Percentiles rank a stretch among this genome's conserved stretches.
phyloP scores from a whole-genome alignment of 352 stramenopile species.

The Pythium apleroticum region DNA sequence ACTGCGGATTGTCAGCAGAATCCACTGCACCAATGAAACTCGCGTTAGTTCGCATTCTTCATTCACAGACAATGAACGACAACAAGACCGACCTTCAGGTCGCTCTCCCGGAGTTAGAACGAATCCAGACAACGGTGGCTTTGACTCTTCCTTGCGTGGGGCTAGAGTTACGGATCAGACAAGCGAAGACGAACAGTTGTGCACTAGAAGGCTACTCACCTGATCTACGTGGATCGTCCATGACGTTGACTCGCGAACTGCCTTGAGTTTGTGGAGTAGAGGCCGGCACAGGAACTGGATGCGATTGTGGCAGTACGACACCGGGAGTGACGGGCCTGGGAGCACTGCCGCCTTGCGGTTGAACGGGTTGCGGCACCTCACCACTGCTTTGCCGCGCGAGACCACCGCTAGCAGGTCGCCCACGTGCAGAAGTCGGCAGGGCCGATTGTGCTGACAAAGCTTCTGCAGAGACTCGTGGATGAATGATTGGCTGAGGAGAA shows the following conservation, averaged over 20 bases:
- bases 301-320: constrained; percentile 10
- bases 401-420: constrained; percentile 16
- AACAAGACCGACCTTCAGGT: neutral
- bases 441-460: neutral
- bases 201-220: constrained; percentile 7
- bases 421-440: constrained; percentile 1
- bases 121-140: neutral
- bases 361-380: neutral
- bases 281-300: neutral
- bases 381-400: neutral
- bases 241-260: constrained; percentile 10
- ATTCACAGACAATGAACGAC: neutral
- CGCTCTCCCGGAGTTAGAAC: neutral
- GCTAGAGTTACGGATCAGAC: neutral
- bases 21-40: neutral
- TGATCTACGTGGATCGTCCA: constrained; percentile 23
- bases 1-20: neutral
- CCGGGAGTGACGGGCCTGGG: constrained; percentile 22
- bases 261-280: constrained; percentile 5
- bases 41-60: neutral
- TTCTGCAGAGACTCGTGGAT: constrained; percentile 22
- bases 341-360: neutral
- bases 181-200: neutral
- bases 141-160: neutral
- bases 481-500: constrained; percentile 8